Evolutionary conservation across 495 filamentous ascomycete genomes (phyloP).

Genomic region (Sordaria brevicollis): DNA sequence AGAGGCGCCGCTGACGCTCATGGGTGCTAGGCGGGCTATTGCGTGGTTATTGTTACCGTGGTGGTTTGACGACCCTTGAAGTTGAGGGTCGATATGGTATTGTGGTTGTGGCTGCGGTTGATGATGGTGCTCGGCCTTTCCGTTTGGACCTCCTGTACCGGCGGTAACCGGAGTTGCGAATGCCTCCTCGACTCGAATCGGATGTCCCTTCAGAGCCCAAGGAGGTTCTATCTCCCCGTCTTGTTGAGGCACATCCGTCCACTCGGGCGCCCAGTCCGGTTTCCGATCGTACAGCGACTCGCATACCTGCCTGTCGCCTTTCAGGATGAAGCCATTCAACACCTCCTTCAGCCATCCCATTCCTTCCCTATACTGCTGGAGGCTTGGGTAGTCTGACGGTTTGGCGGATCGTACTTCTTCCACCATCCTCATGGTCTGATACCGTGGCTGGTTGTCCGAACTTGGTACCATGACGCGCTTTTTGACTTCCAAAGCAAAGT

Average conservation of each 20-base stretch:
- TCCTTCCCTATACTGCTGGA: constrained; percentile 3
- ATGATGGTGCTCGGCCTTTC: not conserved
- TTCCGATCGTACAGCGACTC: constrained; percentile 9
- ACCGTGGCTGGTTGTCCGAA: not conserved
- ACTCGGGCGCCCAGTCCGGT: constrained; percentile 6
- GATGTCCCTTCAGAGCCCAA: not conserved
- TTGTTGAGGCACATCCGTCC: not conserved
- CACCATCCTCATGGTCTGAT: constrained; percentile 8
- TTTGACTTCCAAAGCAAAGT: constrained; percentile 7
- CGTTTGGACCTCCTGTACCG: not conserved
- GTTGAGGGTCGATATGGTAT: not conserved
- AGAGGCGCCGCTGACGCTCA: not conserved
- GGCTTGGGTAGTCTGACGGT: not conserved
- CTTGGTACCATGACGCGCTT: constrained; percentile 2
- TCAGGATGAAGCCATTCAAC: constrained; percentile 6
- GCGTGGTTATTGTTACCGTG: not conserved
- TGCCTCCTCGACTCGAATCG: not conserved
- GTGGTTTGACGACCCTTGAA: not conserved
- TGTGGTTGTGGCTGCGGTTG: not conserved
- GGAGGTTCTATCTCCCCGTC: not conserved
- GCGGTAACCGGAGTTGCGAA: too few relatives aligned
- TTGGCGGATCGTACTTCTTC: constrained; percentile 10
- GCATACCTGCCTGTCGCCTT: constrained; percentile 9
- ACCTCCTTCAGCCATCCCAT: constrained; percentile 6
- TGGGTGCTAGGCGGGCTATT: not conserved